A percentile compares a stretch with the other conserved stretches of the same genome.
phyloP scores from a whole-genome alignment of 495 filamentous ascomycete genomes.

The Halenospora varia region DNA sequence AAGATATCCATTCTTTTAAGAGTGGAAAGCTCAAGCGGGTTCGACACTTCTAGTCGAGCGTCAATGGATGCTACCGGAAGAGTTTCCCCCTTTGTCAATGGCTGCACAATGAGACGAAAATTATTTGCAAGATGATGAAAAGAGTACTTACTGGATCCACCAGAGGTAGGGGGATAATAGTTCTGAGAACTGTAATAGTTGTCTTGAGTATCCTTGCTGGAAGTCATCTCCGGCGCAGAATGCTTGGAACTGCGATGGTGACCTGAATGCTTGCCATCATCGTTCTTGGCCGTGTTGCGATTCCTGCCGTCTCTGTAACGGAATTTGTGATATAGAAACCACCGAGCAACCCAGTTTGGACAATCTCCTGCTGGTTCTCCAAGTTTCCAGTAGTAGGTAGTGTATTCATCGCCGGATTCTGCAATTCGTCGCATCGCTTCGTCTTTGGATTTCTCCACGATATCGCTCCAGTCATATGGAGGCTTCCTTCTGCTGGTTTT shows the following conservation, averaged over 20 bases:
- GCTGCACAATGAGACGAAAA: too few species aligned
- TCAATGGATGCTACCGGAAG: too few species aligned
- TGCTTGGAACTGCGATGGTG: background rate
- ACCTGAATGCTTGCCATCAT: background rate
- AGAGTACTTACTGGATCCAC: too few species aligned
- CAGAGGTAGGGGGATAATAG: background rate
- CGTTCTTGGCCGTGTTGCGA: conserved; percentile 10
- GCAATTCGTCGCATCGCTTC: conserved; percentile 23
- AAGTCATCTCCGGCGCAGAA: background rate
- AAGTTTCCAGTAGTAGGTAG: conserved; percentile 23
- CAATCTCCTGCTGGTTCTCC: conserved; percentile 29
- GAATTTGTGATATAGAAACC: conserved; percentile 57
- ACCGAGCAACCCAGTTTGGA: conserved; percentile 54
- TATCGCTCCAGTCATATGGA: conserved; percentile 28
- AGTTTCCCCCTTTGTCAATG: too few species aligned
- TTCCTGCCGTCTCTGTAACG: conserved; percentile 54
- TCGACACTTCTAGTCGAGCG: too few species aligned
- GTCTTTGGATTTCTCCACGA: conserved; percentile 22
- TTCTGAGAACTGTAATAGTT: background rate
- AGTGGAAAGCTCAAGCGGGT: background rate
- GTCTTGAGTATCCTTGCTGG: background rate
- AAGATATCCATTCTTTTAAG: background rate
- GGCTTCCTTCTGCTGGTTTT: conserved; percentile 19
- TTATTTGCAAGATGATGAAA: too few species aligned
- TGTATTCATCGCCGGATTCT: conserved; percentile 12